Evolutionary conservation across 116 monocot genomes (phyloP).

Genomic region (Dioscorea cayenensis): DNA sequence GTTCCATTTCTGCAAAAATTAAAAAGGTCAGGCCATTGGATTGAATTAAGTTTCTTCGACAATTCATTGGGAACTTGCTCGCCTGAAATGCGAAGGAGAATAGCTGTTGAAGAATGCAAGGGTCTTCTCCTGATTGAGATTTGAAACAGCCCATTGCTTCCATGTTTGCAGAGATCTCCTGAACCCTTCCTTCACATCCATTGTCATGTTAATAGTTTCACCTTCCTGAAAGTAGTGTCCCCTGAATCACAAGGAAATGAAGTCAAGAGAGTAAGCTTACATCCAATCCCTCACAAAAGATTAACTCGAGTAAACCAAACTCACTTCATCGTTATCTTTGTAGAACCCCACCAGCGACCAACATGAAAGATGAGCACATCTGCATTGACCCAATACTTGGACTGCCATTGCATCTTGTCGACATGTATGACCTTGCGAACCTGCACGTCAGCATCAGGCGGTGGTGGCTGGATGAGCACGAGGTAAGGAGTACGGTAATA

Average conservation of each 20-base stretch:
- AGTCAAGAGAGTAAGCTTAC: not conserved
- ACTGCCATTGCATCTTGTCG: conserved; percentile 43
- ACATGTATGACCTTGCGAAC: conserved; percentile 46
- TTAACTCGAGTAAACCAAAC: conserved; percentile 8
- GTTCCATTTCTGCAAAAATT: conserved; percentile 39
- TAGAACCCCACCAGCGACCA: conserved; percentile 85
- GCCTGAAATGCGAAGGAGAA: conserved; percentile 71
- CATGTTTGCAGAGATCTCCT: conserved; percentile 31
- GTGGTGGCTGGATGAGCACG: conserved; percentile 47
- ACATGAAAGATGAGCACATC: conserved; percentile 63
- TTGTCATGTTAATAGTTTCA: conserved; percentile 31
- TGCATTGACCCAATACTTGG: conserved; percentile 40
- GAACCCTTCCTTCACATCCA: conserved; percentile 64
- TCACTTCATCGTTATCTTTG: conserved; percentile 55
- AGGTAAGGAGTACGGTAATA: conserved; percentile 75
- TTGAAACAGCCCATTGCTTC: conserved; percentile 37
- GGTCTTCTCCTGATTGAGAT: conserved; percentile 21
- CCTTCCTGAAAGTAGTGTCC: conserved; percentile 73
- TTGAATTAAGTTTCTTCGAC: not conserved
- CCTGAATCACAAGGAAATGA: conserved; percentile 25
- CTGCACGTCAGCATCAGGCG: conserved; percentile 8
- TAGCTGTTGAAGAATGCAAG: conserved; percentile 60
- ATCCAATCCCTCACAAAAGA: not conserved
- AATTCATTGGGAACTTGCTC: not conserved
- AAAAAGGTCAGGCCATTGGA: not conserved